These are phyloP conservation scores for Penicillium paneum DNA, from an alignment of 2,329 filamentous ascomycete genomes.

Conservation along the genomic window DNA sequence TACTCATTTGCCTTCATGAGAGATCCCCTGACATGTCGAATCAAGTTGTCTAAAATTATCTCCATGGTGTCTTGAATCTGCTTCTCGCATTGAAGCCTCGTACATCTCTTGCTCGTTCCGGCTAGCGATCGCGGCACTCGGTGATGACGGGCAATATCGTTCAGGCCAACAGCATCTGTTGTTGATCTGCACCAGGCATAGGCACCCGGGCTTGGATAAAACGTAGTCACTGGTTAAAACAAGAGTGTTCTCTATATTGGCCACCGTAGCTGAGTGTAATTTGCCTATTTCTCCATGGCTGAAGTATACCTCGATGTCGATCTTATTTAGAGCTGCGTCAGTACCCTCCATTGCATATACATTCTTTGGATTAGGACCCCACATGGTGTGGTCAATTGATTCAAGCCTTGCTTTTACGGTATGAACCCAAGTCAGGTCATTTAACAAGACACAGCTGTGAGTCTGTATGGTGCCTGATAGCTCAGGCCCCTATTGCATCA, in stretches of 20 bases:
- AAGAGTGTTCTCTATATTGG: neutral
- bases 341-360: neutral
- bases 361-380: neutral
- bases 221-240: neutral
- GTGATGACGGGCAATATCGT: neutral
- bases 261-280: neutral
- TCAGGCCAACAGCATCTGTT: neutral
- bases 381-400: neutral
- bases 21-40: slow-evolving; percentile 19
- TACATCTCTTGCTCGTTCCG: neutral
- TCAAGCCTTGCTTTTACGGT: neutral
- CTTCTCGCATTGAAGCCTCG: neutral
- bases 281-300: neutral
- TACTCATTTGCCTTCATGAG: slow-evolving; percentile 32
- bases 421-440: neutral
- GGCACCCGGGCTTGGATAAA: neutral
- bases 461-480: neutral
- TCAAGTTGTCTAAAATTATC: slow-evolving; percentile 10
- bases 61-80: neutral
- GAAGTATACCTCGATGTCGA: neutral
- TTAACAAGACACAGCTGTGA: neutral
- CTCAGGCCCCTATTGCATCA: neutral
- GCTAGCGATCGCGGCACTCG: neutral
- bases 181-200: neutral
- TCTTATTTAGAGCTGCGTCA: neutral